Evolutionary conservation across 2,329 filamentous ascomycete species (phyloP).

Genomic region (Harringtonia lauricola): DNA sequence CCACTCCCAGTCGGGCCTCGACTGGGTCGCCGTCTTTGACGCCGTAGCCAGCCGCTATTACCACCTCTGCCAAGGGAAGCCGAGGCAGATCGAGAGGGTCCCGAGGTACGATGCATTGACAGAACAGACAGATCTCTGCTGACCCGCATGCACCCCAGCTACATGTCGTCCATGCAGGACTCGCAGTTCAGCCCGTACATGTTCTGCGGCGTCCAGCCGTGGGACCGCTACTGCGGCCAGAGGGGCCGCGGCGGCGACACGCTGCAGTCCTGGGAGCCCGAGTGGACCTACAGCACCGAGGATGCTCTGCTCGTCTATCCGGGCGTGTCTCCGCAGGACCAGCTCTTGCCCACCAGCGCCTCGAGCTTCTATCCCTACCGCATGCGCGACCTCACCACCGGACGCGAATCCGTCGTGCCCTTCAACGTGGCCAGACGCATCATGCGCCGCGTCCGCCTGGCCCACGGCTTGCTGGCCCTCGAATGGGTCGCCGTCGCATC

Average conservation of each 20-base stretch:
- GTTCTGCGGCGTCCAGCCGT: too few species aligned
- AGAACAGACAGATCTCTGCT: too few species aligned
- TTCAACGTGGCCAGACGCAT: constrained; percentile 38
- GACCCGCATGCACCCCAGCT: too few species aligned
- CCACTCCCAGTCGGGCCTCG: constrained; percentile 2
- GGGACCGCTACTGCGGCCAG: too few species aligned
- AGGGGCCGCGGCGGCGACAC: too few species aligned
- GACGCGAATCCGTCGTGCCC: constrained; percentile 35
- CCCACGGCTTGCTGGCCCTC: constrained; percentile 43
- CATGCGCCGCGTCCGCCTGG: constrained; percentile 42
- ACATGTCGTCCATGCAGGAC: too few species aligned
- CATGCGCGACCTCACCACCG: constrained; percentile 37
- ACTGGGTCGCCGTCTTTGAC: constrained; percentile 35
- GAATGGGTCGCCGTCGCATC: constrained; percentile 43
- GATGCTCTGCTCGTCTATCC: constrained; percentile 44
- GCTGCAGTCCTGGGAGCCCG: constrained; percentile 20
- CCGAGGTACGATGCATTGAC: constrained; percentile 6
- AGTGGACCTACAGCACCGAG: constrained; percentile 43
- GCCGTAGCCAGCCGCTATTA: constrained; percentile 42
- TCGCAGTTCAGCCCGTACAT: too few species aligned
- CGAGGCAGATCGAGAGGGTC: constrained; percentile 33
- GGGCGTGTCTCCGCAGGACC: constrained; percentile 14
- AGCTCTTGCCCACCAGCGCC: neutral
- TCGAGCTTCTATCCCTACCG: constrained; percentile 21
- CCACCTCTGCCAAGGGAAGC: constrained; percentile 35